phyloP scores from a whole-genome alignment of 192 early-diverging fungal genomes.

The Kickxella alabastrina region DNA sequence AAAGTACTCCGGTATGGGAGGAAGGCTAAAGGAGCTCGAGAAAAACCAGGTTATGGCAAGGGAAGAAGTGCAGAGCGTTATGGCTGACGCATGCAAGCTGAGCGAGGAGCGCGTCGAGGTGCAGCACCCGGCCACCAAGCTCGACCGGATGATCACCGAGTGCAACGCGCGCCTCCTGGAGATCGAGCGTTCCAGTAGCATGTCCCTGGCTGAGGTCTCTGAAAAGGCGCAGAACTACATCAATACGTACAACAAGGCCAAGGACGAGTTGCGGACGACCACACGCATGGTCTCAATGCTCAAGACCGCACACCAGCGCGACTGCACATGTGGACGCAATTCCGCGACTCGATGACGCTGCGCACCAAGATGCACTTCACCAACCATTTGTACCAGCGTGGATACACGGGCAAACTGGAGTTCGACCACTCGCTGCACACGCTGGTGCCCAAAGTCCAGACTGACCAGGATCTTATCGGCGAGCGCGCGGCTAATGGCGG shows the following conservation, averaged over 20 bases:
- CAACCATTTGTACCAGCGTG: conserved; percentile 70
- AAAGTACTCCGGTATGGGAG: conserved; percentile 45
- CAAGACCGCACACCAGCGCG: conserved; percentile 58
- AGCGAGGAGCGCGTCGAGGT: conserved; percentile 63
- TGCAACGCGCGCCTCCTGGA: conserved; percentile 52
- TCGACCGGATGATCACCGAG: conserved; percentile 63
- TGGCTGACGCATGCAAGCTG: conserved; percentile 53
- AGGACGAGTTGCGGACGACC: conserved; percentile 51
- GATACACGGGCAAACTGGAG: conserved; percentile 74
- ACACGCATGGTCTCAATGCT: conserved; percentile 54
- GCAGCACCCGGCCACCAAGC: conserved; percentile 31
- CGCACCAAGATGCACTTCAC: conserved; percentile 72
- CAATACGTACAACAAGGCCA: conserved; percentile 55
- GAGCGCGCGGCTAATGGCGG: conserved; percentile 9
- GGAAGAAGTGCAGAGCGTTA: conserved; percentile 44
- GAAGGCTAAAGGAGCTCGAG: conserved; percentile 14
- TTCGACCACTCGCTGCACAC: conserved; percentile 67
- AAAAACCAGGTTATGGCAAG: conserved; percentile 24
- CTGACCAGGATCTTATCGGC: conserved; percentile 37
- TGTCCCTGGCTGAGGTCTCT: conserved; percentile 59
- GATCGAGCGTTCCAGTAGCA: conserved; percentile 58
- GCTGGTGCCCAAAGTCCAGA: conserved; percentile 63
- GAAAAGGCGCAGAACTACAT: conserved; percentile 51
- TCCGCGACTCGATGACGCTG: conserved; percentile 70
- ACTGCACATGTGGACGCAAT: conserved; percentile 59